A percentile compares a stretch with the other conserved stretches of the same genome.
phyloP scores from a whole-genome alignment of 169 alveolate species.

The Plasmodium berghei region DNA sequence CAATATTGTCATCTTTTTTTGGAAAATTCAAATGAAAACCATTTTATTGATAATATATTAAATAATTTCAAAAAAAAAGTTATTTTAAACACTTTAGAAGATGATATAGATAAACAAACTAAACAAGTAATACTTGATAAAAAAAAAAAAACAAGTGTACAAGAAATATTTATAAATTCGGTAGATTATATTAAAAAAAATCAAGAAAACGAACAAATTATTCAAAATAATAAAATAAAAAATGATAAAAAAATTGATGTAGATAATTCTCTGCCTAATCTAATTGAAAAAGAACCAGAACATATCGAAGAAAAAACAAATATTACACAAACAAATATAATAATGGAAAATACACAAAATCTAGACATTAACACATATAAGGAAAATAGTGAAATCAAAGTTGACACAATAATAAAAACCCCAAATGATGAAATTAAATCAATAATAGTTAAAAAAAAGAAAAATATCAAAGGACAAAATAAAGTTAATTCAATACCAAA shows the following conservation, averaged over 20 bases:
- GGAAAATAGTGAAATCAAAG: too few relatives aligned
- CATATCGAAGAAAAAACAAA: too few relatives aligned
- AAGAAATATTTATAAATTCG: constrained; percentile 34
- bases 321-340: too few relatives aligned
- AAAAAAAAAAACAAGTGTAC: constrained; percentile 37
- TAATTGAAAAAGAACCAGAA: too few relatives aligned
- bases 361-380: too few relatives aligned
- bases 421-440: constrained; percentile 4
- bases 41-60: constrained; percentile 67
- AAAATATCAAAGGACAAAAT: not conserved
- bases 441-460: not conserved
- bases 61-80: constrained; percentile 69
- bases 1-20: constrained; percentile 44
- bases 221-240: not conserved
- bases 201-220: not conserved
- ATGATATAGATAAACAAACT: constrained; percentile 39
- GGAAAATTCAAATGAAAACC: constrained; percentile 46
- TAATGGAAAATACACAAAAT: too few relatives aligned
- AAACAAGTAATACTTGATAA: constrained; percentile 9
- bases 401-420: too few relatives aligned
- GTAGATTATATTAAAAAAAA: constrained; percentile 38
- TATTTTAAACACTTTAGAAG: constrained; percentile 61
- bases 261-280: not conserved
- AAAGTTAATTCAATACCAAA: not conserved
- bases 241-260: not conserved